A percentile compares a stretch with the other conserved stretches of the same genome.
These are phyloP conservation scores for Golubevia pallescens DNA, from an alignment of 1,284 basidiomycete genomes.

Conservation along the genomic window DNA sequence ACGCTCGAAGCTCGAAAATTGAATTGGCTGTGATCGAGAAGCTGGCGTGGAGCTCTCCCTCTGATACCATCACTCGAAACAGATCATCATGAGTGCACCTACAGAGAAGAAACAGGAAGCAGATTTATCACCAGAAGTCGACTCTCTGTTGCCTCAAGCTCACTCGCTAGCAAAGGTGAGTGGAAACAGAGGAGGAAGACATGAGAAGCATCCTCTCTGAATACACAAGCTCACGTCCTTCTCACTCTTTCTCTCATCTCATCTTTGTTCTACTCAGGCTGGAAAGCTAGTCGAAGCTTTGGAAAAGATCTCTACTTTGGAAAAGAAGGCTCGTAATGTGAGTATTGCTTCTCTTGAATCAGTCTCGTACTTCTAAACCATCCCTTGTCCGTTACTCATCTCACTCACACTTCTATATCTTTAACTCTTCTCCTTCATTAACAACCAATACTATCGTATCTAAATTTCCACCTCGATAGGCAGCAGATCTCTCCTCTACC, in stretches of 20 bases:
- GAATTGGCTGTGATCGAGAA: too few relatives aligned
- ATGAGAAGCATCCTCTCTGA: neutral
- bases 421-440: neutral
- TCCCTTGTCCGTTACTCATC: neutral
- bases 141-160: slow-evolving; percentile 66
- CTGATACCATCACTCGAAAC: too few relatives aligned
- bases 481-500: slow-evolving; percentile 89
- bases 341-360: slow-evolving; percentile 42
- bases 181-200: neutral
- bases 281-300: slow-evolving; percentile 83
- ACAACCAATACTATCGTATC: too few relatives aligned
- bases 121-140: slow-evolving; percentile 69
- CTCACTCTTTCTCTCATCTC: slow-evolving; percentile 8
- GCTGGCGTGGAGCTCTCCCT: too few relatives aligned
- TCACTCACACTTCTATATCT: slow-evolving; percentile 7
- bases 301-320: slow-evolving; percentile 85
- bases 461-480: too few relatives aligned
- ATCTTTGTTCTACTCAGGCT: slow-evolving; percentile 56
- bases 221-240: neutral
- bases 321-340: slow-evolving; percentile 97
- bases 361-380: neutral
- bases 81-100: too few relatives aligned
- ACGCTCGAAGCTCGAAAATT: too few relatives aligned
- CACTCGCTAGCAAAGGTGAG: slow-evolving; percentile 67
- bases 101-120: slow-evolving; percentile 71